These are phyloP conservation scores for Penicillium sp. DNA, from an alignment of 2,329 filamentous ascomycete genomes.

Conservation along the genomic window DNA sequence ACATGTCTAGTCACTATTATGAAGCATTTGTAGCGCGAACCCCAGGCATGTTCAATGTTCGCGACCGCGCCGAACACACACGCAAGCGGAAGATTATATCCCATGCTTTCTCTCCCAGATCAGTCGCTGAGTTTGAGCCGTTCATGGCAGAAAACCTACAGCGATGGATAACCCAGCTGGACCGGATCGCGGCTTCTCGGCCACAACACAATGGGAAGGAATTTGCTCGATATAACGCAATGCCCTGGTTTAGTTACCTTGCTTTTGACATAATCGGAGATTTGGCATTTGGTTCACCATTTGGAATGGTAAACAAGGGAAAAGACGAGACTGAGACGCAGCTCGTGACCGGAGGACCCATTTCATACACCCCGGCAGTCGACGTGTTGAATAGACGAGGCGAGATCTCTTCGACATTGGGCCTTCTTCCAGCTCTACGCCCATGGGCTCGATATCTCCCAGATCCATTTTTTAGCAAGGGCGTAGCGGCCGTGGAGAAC, in stretches of 20 bases:
- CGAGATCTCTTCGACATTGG: conserved; percentile 24
- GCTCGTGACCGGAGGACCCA: conserved; percentile 17
- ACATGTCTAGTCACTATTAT: conserved; percentile 24
- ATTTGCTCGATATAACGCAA: conserved; percentile 17
- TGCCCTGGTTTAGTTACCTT: conserved; percentile 28
- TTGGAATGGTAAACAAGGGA: conserved; percentile 26
- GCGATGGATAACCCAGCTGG: conserved; percentile 22
- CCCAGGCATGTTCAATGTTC: conserved; percentile 36
- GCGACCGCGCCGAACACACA: conserved; percentile 35
- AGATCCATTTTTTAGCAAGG: conserved; percentile 28
- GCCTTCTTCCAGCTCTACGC: conserved; percentile 17
- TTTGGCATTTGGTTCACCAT: conserved; percentile 23
- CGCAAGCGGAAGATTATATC: conserved; percentile 39
- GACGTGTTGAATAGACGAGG: conserved; percentile 22
- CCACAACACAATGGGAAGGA: not conserved
- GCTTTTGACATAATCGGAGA: conserved; percentile 25
- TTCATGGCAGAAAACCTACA: conserved; percentile 32
- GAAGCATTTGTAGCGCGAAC: conserved; percentile 37
- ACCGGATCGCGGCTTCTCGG: conserved; percentile 14
- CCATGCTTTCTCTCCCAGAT: conserved; percentile 35
- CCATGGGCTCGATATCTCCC: conserved; percentile 22
- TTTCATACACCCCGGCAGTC: conserved; percentile 19
- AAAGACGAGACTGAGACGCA: conserved; percentile 22
- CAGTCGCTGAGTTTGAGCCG: conserved; percentile 34
- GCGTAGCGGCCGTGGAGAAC: conserved; percentile 31